Evolutionary conservation across 2,329 filamentous ascomycete genomes (phyloP), one percentile per base, ranked within the genome.

Genomic region (Pseudogymnoascus pannorum): DNA sequence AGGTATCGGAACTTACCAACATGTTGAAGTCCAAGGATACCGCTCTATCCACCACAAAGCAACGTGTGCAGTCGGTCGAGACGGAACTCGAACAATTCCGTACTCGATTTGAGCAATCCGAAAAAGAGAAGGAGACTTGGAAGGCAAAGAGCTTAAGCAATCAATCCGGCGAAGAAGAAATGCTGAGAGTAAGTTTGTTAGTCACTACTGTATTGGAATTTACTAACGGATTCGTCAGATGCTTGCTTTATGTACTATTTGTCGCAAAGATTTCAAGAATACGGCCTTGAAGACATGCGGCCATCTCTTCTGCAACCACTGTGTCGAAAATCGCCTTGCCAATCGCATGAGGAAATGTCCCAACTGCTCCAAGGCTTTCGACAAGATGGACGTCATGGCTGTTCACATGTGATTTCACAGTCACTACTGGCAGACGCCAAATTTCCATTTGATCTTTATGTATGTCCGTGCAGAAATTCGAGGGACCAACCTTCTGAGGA

Each of bases 301-400:
- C 1, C 94, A 99, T 74, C 84, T 96, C 57, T 96, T 97, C 75
- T 99, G 94, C 81, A 87, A 87, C 71, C 82, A 86, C 57, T 99
- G 94, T 72, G 89, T 97, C 22, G 91, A 96, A 66, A 89, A 95
- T 70, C 87, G 94, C 62, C 86, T 97, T 64, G 86, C 85, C 51
- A 96, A 94, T 70, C 89, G 94, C 35, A 92, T 93, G 77, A 85
- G 94, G 67, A 97, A 97, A 75, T 99, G 94, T 71, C 94, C 94
- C 2, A 93, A 91, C 68, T 99, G 95, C 79, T 91, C 89, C 69
- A 89, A 89, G 75, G 86, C 91, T 3, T 99, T 99, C 72, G 93
- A 96, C 70, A 89, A 86, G 73, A 89, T 89, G 75, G 94, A 99
- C 72, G 86, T 91, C 64, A 95, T 97, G 91, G 77, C 82, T 20